Conservation (phyloP, 1,284 basidiomycete species). For the Lentinula novae-zelandiae region DNA sequence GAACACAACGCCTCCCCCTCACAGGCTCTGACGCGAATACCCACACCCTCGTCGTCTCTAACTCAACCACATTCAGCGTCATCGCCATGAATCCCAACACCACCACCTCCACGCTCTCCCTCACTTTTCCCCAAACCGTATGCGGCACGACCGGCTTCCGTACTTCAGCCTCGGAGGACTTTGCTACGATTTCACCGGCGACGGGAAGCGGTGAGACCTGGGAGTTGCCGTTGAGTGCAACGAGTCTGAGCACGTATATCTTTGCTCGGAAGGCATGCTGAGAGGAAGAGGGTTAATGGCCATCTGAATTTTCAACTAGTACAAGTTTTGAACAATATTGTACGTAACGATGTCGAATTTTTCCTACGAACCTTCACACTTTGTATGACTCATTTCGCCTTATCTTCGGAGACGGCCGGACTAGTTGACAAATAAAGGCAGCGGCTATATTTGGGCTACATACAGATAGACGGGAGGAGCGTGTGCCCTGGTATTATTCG, state of each 20-base stretch:
- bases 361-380: background rate
- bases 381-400: too few species aligned
- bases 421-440: too few species aligned
- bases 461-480: too few species aligned
- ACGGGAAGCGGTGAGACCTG: slow-evolving; percentile 21
- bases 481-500: too few species aligned
- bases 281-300: slow-evolving; percentile 57
- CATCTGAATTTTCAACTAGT: too few species aligned
- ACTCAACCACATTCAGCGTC: slow-evolving; percentile 26
- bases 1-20: slow-evolving; percentile 30
- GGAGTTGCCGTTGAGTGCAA: slow-evolving; percentile 26
- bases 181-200: slow-evolving; percentile 24
- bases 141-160: slow-evolving; percentile 27
- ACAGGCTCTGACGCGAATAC: slow-evolving; percentile 27
- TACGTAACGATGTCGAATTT: too few species aligned
- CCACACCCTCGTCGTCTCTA: slow-evolving; percentile 30
- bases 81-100: slow-evolving; percentile 34
- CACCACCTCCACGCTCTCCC: slow-evolving; percentile 24
- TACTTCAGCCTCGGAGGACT: slow-evolving; percentile 34
- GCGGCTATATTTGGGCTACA: too few species aligned
- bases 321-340: too few species aligned
- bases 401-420: too few species aligned
- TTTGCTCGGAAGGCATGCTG: slow-evolving; percentile 26
- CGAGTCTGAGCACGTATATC: slow-evolving; percentile 33
- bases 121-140: slow-evolving; percentile 32